Evolutionary conservation across 1,284 basidiomycete species (phyloP).

Genomic region (Inonotus hispidus): DNA sequence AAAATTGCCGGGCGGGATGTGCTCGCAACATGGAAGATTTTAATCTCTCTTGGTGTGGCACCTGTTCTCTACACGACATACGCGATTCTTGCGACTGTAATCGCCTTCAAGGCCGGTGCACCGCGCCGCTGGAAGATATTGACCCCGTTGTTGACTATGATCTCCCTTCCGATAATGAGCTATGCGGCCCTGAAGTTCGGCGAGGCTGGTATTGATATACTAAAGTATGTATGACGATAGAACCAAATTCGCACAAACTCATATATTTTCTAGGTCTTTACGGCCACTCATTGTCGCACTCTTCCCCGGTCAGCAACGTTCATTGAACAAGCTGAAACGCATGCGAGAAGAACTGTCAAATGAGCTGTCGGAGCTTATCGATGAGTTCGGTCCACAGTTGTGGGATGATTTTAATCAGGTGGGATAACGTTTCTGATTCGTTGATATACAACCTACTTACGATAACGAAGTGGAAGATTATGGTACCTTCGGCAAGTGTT

Average conservation of each 20-base stretch:
- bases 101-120: slow-evolving; percentile 68
- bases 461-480: slow-evolving; percentile 61
- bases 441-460: slow-evolving; percentile 2
- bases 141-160: slow-evolving; percentile 78
- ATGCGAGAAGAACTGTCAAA: slow-evolving; percentile 80
- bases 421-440: slow-evolving; percentile 22
- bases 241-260: neutral
- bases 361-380: slow-evolving; percentile 86
- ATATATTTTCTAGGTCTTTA: slow-evolving; percentile 59
- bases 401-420: slow-evolving; percentile 89
- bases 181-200: slow-evolving; percentile 97
- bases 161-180: slow-evolving; percentile 82
- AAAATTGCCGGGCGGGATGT: slow-evolving; percentile 96
- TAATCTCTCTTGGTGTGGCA: slow-evolving; percentile 89
- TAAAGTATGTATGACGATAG: slow-evolving; percentile 65
- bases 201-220: slow-evolving; percentile 97
- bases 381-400: slow-evolving; percentile 83
- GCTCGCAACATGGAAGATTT: slow-evolving; percentile 96
- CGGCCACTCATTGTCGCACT: slow-evolving; percentile 89
- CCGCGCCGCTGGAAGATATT: slow-evolving; percentile 63
- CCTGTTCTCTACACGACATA: slow-evolving; percentile 87
- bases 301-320: slow-evolving; percentile 86
- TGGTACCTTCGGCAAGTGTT: slow-evolving; percentile 77
- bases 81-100: slow-evolving; percentile 72
- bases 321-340: slow-evolving; percentile 74